phyloP scores from a whole-genome alignment of 139 green algal species.

The Chlamydomonas schloesseri region DNA sequence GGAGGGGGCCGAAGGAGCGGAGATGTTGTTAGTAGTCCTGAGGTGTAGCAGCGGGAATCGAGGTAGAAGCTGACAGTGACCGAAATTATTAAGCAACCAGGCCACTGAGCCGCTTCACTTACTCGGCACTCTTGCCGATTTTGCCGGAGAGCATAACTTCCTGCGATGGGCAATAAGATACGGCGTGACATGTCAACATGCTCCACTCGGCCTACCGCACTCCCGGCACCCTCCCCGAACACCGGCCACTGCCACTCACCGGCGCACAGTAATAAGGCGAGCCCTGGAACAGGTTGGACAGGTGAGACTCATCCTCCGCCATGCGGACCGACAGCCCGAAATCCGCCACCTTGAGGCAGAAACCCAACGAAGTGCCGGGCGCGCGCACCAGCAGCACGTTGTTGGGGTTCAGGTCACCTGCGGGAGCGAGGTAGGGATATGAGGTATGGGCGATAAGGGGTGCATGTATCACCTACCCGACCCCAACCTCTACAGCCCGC shows the following conservation, averaged over 20 bases:
- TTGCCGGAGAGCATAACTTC: slow-evolving; percentile 42
- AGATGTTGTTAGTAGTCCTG: too few relatives aligned
- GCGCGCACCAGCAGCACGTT: slow-evolving; percentile 41
- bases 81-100: too few relatives aligned
- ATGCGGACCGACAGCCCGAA: slow-evolving; percentile 43
- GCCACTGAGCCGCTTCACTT: too few relatives aligned
- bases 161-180: too few relatives aligned
- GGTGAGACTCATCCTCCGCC: slow-evolving; percentile 33
- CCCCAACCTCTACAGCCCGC: background rate
- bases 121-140: slow-evolving; percentile 33
- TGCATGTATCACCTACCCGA: background rate
- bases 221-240: too few relatives aligned
- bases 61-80: too few relatives aligned
- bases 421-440: background rate
- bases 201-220: too few relatives aligned
- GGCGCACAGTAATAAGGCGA: slow-evolving; percentile 39
- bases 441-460: background rate
- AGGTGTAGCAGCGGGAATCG: too few relatives aligned
- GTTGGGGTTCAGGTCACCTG: slow-evolving; percentile 57
- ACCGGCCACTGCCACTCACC: background rate
- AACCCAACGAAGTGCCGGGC: slow-evolving; percentile 1
- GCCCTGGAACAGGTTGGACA: slow-evolving; percentile 48
- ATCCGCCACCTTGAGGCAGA: slow-evolving; percentile 42
- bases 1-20: too few relatives aligned
- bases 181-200: too few relatives aligned